Evolutionary conservation across 345 rosid species (phyloP), one percentile per base, ranked within the genome.

Genomic region (Cardamine chenopodiifolia): DNA sequence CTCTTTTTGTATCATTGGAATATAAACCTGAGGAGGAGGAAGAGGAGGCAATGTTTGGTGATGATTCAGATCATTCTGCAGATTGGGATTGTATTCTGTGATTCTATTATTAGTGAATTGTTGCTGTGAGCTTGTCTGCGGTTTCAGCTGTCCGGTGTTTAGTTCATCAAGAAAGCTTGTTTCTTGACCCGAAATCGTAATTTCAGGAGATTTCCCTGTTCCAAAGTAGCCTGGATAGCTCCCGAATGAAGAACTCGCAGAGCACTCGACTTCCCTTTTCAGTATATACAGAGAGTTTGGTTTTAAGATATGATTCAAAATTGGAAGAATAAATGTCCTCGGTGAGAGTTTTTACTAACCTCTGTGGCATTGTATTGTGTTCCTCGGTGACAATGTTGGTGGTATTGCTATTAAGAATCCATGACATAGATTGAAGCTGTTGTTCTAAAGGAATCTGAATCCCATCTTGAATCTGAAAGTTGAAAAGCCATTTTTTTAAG

Each of bases 211-310:
- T 71, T 85, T 90, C 31, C 83, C 85, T 4, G 86, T 54, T 68
- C 87, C 83, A 45, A 85, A 87, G 80, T 87, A 87, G 53, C 94
- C 85, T 11, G 88, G 85, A 76, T 86, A 89, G 76, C 89, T 87
- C 47, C 88, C 92, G 9, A 85, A 89, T 23, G 97, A 90, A 28
- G 94, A 85, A 74, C 87, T 86, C 62, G 79, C 92, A 2, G 94
- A 83, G 81, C 94, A 87, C 32, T 89, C 90, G 6, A 85, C 79
- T 75, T 89, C 97, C 86, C 94, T 90, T 56, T 61, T 13, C 14
- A 2, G 29, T 53, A 15, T 31, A 49, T 9, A 50, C 7, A 73
- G 19, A 58, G 42, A 12, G 23, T 58, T 49, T 49, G 26, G 53
- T 59, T 23, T 59, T 67, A 7, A 52, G 68, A 75, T 40, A 58